Conservation (phyloP, 306 rosid species). For the Begonia peltatifolia region DNA sequence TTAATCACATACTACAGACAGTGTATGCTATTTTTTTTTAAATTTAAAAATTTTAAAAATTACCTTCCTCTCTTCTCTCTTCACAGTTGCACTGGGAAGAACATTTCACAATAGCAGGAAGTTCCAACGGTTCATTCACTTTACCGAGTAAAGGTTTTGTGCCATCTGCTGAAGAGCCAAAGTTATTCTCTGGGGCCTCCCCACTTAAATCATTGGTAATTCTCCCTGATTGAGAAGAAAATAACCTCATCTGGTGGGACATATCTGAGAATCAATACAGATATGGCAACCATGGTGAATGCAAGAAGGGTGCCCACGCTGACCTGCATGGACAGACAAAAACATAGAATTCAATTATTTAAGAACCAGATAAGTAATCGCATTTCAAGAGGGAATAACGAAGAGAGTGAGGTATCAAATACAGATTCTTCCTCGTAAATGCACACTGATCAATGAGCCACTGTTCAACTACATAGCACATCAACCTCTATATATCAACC, state of each 20-base stretch:
- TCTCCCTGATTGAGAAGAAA: conserved; percentile 8
- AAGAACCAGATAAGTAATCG: background rate
- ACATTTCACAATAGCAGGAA: conserved; percentile 32
- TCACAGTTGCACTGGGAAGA: conserved; percentile 39
- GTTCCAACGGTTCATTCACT: conserved; percentile 26
- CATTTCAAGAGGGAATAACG: too few species aligned
- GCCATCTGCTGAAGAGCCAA: conserved; percentile 18
- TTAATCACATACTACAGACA: too few species aligned
- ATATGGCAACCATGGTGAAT: conserved; percentile 65
- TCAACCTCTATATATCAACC: too few species aligned
- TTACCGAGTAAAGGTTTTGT: conserved; percentile 23
- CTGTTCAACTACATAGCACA: too few species aligned
- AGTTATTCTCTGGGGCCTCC: conserved; percentile 16
- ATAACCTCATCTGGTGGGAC: conserved; percentile 70
- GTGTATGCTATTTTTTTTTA: too few species aligned
- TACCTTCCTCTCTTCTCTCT: too few species aligned
- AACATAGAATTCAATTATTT: conserved; percentile 5
- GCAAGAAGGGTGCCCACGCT: conserved; percentile 94
- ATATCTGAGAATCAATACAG: conserved; percentile 71
- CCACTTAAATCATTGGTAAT: conserved; percentile 15
- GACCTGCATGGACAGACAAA: conserved; percentile 34
- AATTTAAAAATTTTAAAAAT: too few species aligned
- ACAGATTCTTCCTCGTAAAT: too few species aligned
- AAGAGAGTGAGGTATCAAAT: too few species aligned
- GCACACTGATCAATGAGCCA: too few species aligned